These are phyloP conservation scores for Moricandia moricandioides DNA, from an alignment of 345 rosid genomes.

Conservation along the genomic window DNA sequence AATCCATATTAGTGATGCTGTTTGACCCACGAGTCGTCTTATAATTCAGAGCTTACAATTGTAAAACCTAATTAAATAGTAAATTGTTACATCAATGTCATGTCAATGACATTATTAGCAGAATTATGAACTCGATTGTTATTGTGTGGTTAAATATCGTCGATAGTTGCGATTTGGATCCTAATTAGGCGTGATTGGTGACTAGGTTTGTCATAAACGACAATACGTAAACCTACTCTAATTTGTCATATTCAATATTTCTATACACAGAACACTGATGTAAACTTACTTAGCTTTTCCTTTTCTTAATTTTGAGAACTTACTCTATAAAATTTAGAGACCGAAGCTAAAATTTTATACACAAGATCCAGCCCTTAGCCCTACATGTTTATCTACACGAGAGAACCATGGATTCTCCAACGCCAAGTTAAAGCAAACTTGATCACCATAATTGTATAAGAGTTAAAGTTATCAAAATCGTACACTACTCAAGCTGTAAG, in stretches of 20 bases:
- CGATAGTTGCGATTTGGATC: conserved; percentile 26
- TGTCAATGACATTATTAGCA: conserved; percentile 15
- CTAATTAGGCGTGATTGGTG: conserved; percentile 40
- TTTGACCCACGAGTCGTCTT: conserved; percentile 4
- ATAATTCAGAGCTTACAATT: conserved; percentile 7
- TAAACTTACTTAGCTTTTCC: not conserved
- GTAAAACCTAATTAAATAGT: not conserved
- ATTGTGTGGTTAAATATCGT: conserved; percentile 15
- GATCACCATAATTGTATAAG: not conserved
- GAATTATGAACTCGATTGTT: not conserved
- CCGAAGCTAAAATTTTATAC: no score
- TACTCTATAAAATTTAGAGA: no score
- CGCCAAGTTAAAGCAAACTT: not conserved
- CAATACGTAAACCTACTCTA: conserved; percentile 35
- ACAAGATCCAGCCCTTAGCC: no score
- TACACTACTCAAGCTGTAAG: not conserved
- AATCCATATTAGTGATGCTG: conserved; percentile 27
- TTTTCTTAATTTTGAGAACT: no score
- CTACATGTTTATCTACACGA: no score
- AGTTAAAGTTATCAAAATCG: not conserved
- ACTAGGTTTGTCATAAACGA: conserved; percentile 31
- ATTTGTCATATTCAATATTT: not conserved
- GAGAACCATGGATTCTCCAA: not conserved
- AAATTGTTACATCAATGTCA: conserved; percentile 24
- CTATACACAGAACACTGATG: not conserved